Base-by-base conservation (phyloP, 2,329 filamentous ascomycete genomes). In the Stagonosporopsis chrysanthemi region DNA sequence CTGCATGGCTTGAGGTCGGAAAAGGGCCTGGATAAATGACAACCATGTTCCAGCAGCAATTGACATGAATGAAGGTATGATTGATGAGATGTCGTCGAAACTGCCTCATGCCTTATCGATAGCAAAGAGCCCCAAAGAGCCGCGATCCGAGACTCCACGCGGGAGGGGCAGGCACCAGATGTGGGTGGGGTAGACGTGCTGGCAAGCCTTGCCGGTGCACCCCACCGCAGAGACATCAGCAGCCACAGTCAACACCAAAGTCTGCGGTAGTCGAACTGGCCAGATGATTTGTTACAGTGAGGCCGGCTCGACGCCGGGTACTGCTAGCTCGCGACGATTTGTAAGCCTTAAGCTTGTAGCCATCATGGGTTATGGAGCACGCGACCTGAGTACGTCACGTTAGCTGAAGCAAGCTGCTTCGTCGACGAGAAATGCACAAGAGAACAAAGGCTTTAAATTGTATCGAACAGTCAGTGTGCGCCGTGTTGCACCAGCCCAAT, bases 401-500 rank as follows among this genome's bases (percentile, higher is more conserved):
- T 65, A 72, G 61, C 48, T 50, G 58, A 61, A 63, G 60, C 61
- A 46, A 22, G 17, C 54, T 33, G 57, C 58, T 52, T 62, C 59
- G 46, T 55, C 43, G 36, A 63, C 59, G 56, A 59, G 41, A 56
- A 48, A 62, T 46, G 61, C 62, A 68, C 61, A 58, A 61, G 56
- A 64, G 59, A 66, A 58, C 64, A 66, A 61, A 61, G 62, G 48
- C 67, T 68, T 70, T 69, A 23, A 56, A 65, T 69, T 65, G 40
- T 52, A 49, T 62, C 57, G 35, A 52, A 53, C 45, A 51, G 44
- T 41, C 60, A 52, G 46, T 47, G 22, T 62, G 61, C 69, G 64
- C 67, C 65, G 23, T 58, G 52, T 48, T 61, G 40, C 64, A 64
- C 62, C 57, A 55, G 54, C 59, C 63, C 56, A 62, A 67, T 67